Conservation (phyloP, 352 stramenopile species). For the Stephanocyclus meneghinianus region DNA sequence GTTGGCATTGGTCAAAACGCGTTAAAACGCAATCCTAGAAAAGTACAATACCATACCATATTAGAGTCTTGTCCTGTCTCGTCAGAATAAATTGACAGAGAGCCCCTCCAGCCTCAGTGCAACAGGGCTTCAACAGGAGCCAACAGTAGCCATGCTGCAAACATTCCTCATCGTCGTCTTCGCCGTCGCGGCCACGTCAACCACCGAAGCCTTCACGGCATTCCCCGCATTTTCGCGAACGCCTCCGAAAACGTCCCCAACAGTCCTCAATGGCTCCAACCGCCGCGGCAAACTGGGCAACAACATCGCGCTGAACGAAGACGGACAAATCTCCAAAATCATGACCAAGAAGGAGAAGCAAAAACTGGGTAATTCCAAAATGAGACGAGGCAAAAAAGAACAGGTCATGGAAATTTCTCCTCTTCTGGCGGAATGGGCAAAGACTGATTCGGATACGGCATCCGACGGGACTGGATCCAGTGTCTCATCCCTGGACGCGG, state of each 20-base stretch:
- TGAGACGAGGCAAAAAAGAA: slow-evolving; percentile 1
- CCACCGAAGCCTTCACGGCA: neutral
- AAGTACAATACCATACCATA: too few species aligned
- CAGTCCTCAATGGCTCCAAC: slow-evolving; percentile 18
- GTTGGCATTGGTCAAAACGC: too few species aligned
- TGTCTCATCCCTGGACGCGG: neutral
- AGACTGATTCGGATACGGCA: neutral
- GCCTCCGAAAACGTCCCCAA: neutral
- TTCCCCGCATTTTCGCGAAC: neutral
- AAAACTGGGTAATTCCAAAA: slow-evolving; percentile 25
- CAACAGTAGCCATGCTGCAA: neutral
- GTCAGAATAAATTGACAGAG: too few species aligned
- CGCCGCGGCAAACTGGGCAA: slow-evolving; percentile 35
- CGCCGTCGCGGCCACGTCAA: neutral
- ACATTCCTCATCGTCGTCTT: neutral
- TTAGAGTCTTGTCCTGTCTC: too few species aligned
- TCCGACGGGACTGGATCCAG: neutral
- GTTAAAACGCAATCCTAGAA: too few species aligned
- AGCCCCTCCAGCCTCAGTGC: too few species aligned
- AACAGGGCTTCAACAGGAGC: neutral
- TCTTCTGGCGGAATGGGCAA: slow-evolving; percentile 43
- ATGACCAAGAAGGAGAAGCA: slow-evolving; percentile 48
- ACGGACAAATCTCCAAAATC: slow-evolving; percentile 32
- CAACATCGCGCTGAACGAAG: slow-evolving; percentile 39
- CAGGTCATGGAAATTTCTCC: slow-evolving; percentile 30